phyloP scores from a whole-genome alignment of 1,139 yeast species.

The Yamadazyma conglobata region DNA sequence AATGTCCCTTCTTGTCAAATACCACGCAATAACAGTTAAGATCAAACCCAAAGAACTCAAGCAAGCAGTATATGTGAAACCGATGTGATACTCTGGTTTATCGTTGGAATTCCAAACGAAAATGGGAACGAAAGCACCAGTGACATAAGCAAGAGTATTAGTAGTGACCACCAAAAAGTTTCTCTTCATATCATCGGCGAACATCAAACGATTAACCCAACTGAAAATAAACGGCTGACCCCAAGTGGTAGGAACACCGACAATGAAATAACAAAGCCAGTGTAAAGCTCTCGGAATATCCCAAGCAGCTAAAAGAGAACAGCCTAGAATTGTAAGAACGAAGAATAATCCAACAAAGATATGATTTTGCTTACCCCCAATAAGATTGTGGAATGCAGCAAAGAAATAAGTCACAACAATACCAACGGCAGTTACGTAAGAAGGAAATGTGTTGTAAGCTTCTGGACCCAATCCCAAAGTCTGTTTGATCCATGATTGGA shows the following conservation, averaged over 20 bases:
- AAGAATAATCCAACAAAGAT: conserved; percentile 36
- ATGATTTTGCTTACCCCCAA: conserved; percentile 41
- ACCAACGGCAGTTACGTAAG: conserved; percentile 43
- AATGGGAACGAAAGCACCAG: conserved; percentile 47
- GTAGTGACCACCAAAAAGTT: conserved; percentile 49
- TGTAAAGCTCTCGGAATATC: conserved; percentile 45
- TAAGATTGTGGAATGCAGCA: conserved; percentile 41
- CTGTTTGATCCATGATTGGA: conserved; percentile 51
- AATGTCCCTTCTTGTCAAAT: conserved; percentile 35
- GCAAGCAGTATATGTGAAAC: conserved; percentile 49
- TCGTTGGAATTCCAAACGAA: conserved; percentile 50
- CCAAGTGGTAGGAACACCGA: conserved; percentile 46
- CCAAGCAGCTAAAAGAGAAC: conserved; percentile 44
- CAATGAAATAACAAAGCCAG: conserved; percentile 45
- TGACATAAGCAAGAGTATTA: conserved; percentile 50
- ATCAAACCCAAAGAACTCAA: conserved; percentile 39
- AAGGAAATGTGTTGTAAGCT: conserved; percentile 47
- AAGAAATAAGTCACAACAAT: conserved; percentile 37
- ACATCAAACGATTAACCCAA: conserved; percentile 50
- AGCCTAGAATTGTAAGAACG: conserved; percentile 35
- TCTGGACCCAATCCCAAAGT: conserved; percentile 35
- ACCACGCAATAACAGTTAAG: conserved; percentile 29
- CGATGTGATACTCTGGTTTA: conserved; percentile 45
- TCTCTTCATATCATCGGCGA: conserved; percentile 47
- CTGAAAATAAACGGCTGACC: conserved; percentile 49